Conservation (phyloP, 441 rosid species). For the Francoa sonchifolia region DNA sequence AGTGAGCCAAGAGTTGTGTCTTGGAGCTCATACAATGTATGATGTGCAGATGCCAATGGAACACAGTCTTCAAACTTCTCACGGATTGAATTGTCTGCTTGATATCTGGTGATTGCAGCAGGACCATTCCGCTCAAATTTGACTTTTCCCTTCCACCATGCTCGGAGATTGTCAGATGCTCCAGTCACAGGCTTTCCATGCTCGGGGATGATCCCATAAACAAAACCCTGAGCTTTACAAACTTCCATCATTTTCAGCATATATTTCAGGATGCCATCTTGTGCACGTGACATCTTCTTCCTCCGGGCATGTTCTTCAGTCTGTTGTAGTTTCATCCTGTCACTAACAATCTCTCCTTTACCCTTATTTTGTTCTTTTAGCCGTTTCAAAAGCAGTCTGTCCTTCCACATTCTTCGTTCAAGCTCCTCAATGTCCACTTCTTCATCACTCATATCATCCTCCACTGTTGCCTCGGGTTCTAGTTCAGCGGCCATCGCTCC, state of each 20-base stretch:
- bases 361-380: slow-evolving; percentile 53
- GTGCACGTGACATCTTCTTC: slow-evolving; percentile 73
- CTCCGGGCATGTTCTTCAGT: slow-evolving; percentile 94
- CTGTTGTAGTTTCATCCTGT: slow-evolving; percentile 60
- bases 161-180: slow-evolving; percentile 86
- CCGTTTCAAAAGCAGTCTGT: slow-evolving; percentile 54
- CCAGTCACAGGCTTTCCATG: slow-evolving; percentile 83
- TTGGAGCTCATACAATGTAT: slow-evolving; percentile 73
- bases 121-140: slow-evolving; percentile 88
- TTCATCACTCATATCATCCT: slow-evolving; percentile 46
- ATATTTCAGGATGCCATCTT: slow-evolving; percentile 74
- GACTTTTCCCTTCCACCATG: slow-evolving; percentile 96
- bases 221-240: slow-evolving; percentile 88
- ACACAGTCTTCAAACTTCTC: slow-evolving; percentile 40
- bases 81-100: slow-evolving; percentile 32
- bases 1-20: slow-evolving; percentile 94
- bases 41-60: slow-evolving; percentile 29
- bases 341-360: slow-evolving; percentile 44
- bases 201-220: slow-evolving; percentile 78
- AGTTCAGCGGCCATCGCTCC: slow-evolving; percentile 23
- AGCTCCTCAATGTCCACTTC: slow-evolving; percentile 64
- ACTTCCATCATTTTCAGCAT: slow-evolving; percentile 80
- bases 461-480: slow-evolving; percentile 26
- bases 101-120: slow-evolving; percentile 62
- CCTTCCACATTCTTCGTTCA: slow-evolving; percentile 72